Conservation (phyloP, 768 basidiomycete species). For the Leucosporidium scottii region DNA sequence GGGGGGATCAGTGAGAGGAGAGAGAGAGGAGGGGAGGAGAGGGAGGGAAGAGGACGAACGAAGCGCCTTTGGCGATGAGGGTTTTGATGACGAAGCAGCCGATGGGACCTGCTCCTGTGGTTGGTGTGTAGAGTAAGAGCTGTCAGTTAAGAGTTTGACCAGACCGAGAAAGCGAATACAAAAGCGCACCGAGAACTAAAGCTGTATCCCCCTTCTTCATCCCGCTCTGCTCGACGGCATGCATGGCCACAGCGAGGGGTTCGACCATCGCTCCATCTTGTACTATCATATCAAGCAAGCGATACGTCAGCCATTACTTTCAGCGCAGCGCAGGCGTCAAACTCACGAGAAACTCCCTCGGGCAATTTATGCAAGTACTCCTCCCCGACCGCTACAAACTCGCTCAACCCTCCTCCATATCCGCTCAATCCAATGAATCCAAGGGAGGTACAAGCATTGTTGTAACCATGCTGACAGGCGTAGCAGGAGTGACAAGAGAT, state of each 20-base stretch:
- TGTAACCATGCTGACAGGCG: not conserved
- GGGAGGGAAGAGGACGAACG: constrained; percentile 1
- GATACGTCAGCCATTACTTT: too few relatives aligned
- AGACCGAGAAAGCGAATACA: constrained; percentile 13
- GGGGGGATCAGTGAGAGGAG: too few relatives aligned
- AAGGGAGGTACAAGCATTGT: constrained; percentile 23
- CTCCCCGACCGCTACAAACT: constrained; percentile 45
- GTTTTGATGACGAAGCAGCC: constrained; percentile 46
- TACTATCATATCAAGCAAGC: constrained; percentile 39
- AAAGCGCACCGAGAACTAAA: constrained; percentile 43
- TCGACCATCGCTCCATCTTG: constrained; percentile 50
- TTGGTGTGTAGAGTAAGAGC: too few relatives aligned
- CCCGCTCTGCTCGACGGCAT: constrained; percentile 47
- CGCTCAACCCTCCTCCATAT: constrained; percentile 46
- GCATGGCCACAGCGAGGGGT: constrained; percentile 49
- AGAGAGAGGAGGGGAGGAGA: too few relatives aligned
- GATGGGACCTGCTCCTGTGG: constrained; percentile 36
- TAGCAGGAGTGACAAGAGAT: constrained; percentile 40
- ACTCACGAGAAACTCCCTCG: constrained; percentile 44
- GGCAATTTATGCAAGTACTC: constrained; percentile 46
- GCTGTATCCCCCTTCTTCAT: constrained; percentile 45
- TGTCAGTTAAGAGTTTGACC: too few relatives aligned
- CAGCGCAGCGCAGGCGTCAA: too few relatives aligned
- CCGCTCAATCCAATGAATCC: constrained; percentile 30
- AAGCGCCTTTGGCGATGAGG: constrained; percentile 41